phyloP scores from a whole-genome alignment of 371 early-diverging fungal species.

The Apophysomyces variabilis region DNA sequence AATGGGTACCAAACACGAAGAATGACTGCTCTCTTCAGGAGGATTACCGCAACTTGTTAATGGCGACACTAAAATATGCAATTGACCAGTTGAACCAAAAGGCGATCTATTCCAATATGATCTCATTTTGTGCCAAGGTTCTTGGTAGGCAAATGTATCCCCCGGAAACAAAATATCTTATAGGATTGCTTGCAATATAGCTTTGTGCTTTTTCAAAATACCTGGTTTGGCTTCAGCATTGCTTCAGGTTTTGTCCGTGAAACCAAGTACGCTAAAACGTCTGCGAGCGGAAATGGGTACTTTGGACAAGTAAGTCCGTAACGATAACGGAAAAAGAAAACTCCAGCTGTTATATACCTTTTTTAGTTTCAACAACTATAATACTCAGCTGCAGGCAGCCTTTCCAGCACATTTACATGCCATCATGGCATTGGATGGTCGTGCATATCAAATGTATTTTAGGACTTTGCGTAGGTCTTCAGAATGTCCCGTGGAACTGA shows the following conservation, averaged over 20 bases:
- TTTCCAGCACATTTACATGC: conserved; percentile 27
- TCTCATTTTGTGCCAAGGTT: conserved; percentile 57
- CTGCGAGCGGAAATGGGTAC: conserved; percentile 43
- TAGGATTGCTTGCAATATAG: conserved; percentile 21
- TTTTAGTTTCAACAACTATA: conserved; percentile 12
- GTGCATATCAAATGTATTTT: conserved; percentile 12
- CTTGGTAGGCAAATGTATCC: conserved; percentile 27
- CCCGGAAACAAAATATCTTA: not conserved
- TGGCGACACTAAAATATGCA: conserved; percentile 43
- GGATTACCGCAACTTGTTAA: conserved; percentile 29
- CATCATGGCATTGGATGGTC: conserved; percentile 18
- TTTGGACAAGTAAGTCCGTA: not conserved
- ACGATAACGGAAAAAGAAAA: not conserved
- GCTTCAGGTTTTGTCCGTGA: conserved; percentile 42
- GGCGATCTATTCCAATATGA: conserved; percentile 54
- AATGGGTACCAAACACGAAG: conserved; percentile 12
- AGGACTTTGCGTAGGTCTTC: not conserved
- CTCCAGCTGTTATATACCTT: not conserved
- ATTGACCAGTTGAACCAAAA: conserved; percentile 48
- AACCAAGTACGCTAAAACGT: conserved; percentile 40
- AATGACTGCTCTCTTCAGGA: conserved; percentile 7
- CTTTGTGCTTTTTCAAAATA: conserved; percentile 59
- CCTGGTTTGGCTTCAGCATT: conserved; percentile 55
- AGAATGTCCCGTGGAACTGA: conserved; percentile 39
- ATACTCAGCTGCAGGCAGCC: not conserved